Percentiles rank a stretch among this genome's conserved stretches.
Conservation (phyloP, 1,284 basidiomycete genomes). For the Papiliotrema laurentii region DNA sequence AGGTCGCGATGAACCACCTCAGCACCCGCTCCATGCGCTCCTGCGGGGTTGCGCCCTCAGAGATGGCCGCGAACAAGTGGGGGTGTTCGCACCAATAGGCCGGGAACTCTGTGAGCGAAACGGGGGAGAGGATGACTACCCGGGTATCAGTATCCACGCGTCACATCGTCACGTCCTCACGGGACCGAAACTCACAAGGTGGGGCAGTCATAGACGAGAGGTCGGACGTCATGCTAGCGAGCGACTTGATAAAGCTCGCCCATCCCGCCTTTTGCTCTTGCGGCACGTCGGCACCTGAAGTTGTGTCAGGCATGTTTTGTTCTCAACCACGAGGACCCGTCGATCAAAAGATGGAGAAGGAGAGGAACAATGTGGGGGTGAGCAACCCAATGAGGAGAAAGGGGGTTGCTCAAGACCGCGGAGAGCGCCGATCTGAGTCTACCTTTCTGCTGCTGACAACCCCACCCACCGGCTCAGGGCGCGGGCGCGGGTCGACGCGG, state of each 20-base stretch:
- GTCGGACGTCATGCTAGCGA: constrained; percentile 84
- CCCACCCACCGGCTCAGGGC: neutral
- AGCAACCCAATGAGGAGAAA: neutral
- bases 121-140: constrained; percentile 75
- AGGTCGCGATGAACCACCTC: constrained; percentile 87
- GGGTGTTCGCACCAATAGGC: constrained; percentile 93
- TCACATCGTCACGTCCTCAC: neutral
- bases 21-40: constrained; percentile 70
- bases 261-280: constrained; percentile 49
- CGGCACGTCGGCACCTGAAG: constrained; percentile 43
- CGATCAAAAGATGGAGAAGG: neutral
- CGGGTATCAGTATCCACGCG: neutral
- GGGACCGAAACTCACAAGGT: constrained; percentile 38
- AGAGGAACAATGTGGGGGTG: neutral
- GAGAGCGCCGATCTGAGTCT: neutral
- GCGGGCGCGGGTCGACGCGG: neutral
- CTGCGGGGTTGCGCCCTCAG: constrained; percentile 66
- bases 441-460: too few relatives aligned
- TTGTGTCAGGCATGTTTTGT: constrained; percentile 1
- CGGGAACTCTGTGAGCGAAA: constrained; percentile 68
- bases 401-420: neutral
- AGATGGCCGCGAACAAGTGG: constrained; percentile 74
- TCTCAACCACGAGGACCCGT: neutral
- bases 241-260: constrained; percentile 52
- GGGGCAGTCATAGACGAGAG: constrained; percentile 91